Conservation (phyloP, 257 asterid species). For the Penstemon barbatus region DNA sequence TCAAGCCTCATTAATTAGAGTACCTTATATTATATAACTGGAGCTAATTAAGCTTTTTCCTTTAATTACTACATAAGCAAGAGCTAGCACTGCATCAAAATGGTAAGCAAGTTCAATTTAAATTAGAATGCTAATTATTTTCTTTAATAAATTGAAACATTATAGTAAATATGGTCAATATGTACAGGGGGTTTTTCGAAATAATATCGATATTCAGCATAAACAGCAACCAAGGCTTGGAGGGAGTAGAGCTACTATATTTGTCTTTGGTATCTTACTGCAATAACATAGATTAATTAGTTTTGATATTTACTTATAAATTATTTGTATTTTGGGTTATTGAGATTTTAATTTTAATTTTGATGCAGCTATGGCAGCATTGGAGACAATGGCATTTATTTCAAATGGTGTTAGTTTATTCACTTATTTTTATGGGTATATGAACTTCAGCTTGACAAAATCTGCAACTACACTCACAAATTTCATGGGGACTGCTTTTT, state of each 20-base stretch:
- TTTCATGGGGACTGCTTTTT: constrained; percentile 59
- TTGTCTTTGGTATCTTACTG: constrained; percentile 42
- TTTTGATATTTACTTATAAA: neutral
- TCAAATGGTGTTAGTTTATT: constrained; percentile 59
- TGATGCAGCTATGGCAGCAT: constrained; percentile 50
- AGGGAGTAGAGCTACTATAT: constrained; percentile 51
- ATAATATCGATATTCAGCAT: constrained; percentile 21
- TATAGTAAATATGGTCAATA: neutral
- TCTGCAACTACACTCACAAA: constrained; percentile 65
- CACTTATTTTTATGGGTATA: constrained; percentile 59
- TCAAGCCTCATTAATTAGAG: constrained; percentile 4
- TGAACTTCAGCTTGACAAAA: constrained; percentile 63
- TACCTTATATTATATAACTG: neutral
- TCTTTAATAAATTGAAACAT: neutral
- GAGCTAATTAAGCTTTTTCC: neutral
- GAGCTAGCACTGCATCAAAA: constrained; percentile 7
- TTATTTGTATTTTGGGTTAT: neutral
- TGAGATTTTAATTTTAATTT: neutral
- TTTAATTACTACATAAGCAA: neutral
- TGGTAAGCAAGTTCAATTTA: constrained; percentile 19
- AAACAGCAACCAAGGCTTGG: constrained; percentile 42
- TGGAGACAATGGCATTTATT: constrained; percentile 58
- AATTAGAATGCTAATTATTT: neutral
- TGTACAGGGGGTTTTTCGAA: constrained; percentile 43
- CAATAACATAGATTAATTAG: too few species aligned